Evolutionary conservation across 108 stramenopile species (phyloP).

Genomic region (Skeletonema marinoi): DNA sequence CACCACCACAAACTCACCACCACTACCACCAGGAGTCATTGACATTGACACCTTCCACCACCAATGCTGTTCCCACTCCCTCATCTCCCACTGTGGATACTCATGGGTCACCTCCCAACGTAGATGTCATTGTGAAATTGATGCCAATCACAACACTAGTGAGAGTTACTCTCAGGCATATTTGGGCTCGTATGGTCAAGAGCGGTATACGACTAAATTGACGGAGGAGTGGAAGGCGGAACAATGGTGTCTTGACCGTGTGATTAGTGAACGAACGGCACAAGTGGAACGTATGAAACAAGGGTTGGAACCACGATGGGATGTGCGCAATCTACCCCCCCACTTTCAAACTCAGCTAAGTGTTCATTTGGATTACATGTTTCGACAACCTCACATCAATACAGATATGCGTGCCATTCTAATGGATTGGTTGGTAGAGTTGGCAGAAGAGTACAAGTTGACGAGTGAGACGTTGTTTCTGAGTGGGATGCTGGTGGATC

Average conservation of each 20-base stretch:
- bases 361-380: constrained; percentile 27
- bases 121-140: constrained; percentile 7
- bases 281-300: not conserved
- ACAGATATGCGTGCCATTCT: constrained; percentile 82
- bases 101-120: constrained; percentile 22
- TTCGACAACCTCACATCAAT: constrained; percentile 60
- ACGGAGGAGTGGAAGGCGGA: constrained; percentile 12
- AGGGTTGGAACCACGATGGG: not conserved
- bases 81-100: constrained; percentile 14
- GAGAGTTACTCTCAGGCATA: constrained; percentile 7
- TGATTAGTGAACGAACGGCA: not conserved
- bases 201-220: not conserved
- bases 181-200: constrained; percentile 7
- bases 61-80: constrained; percentile 12
- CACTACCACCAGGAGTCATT: constrained; percentile 6
- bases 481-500: constrained; percentile 71
- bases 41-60: constrained; percentile 19
- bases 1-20: not conserved
- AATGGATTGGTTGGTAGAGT: constrained; percentile 91
- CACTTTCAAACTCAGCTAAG: not conserved
- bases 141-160: constrained; percentile 14
- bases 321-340: not conserved
- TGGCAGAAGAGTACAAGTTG: constrained; percentile 77
- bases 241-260: constrained; percentile 17
- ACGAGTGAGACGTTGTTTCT: constrained; percentile 67